These are phyloP conservation scores for Petasospora fabianii DNA, from an alignment of 1,139 yeast species.

Conservation along the genomic window DNA sequence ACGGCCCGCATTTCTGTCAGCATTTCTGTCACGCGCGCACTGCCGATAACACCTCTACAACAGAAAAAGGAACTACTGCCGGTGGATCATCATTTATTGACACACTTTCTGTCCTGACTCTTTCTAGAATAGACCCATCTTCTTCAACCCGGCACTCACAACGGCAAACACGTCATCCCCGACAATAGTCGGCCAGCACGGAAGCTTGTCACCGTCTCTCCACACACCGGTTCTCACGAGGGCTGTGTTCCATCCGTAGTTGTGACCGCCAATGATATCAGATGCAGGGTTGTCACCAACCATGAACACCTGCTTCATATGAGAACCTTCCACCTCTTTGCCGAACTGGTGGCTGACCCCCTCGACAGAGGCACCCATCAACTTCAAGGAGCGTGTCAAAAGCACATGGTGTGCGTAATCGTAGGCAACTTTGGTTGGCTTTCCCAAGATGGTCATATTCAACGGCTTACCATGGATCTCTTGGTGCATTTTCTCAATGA, in stretches of 20 bases:
- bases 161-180: slow-evolving; percentile 37
- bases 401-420: slow-evolving; percentile 77
- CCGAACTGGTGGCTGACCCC: slow-evolving; percentile 22
- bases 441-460: slow-evolving; percentile 68
- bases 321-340: slow-evolving; percentile 17
- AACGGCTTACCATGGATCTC: slow-evolving; percentile 48
- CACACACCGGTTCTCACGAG: slow-evolving; percentile 87
- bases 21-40: too few relatives aligned
- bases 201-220: slow-evolving; percentile 57
- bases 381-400: slow-evolving; percentile 50
- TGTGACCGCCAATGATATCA: slow-evolving; percentile 86
- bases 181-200: slow-evolving; percentile 35
- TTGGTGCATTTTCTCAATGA: slow-evolving; percentile 60
- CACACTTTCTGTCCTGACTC: neutral
- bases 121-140: slow-evolving; percentile 20
- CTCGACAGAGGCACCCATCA: slow-evolving; percentile 27
- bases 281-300: slow-evolving; percentile 95
- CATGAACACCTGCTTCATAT: slow-evolving; percentile 62
- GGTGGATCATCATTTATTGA: neutral
- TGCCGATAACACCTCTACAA: too few relatives aligned
- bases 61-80: too few relatives aligned
- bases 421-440: slow-evolving; percentile 78
- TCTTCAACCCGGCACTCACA: slow-evolving; percentile 30
- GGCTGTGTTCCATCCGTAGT: slow-evolving; percentile 83
- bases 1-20: too few relatives aligned